Percentiles rank a stretch among this genome's conserved stretches.
Evolutionary conservation across 2,329 filamentous ascomycete genomes (phyloP).

Genomic region (Aspergillus candidus): DNA sequence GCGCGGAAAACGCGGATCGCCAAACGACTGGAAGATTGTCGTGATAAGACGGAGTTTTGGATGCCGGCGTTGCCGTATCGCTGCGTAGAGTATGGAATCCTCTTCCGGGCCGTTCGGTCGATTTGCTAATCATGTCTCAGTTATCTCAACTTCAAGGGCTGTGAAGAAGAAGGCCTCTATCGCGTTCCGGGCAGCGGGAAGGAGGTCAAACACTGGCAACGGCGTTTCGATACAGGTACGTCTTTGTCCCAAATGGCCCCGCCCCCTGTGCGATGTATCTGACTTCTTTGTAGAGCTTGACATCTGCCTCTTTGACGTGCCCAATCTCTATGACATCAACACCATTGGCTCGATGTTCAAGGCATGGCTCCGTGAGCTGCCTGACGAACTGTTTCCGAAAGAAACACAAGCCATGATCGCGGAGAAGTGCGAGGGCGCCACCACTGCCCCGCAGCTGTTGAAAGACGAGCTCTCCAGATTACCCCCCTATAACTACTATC

Average conservation of each 20-base stretch:
- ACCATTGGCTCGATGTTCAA: slow-evolving; percentile 96
- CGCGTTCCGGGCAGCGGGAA: slow-evolving; percentile 84
- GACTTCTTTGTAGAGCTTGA: slow-evolving; percentile 61
- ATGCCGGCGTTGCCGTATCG: slow-evolving; percentile 95
- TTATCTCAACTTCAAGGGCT: slow-evolving; percentile 90
- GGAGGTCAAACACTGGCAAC: slow-evolving; percentile 89
- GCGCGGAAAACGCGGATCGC: slow-evolving; percentile 87
- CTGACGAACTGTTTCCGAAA: slow-evolving; percentile 88
- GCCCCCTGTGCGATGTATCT: slow-evolving; percentile 1
- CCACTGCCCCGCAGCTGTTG: slow-evolving; percentile 74
- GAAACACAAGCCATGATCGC: slow-evolving; percentile 72
- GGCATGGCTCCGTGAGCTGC: slow-evolving; percentile 89
- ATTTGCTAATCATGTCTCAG: slow-evolving; percentile 32
- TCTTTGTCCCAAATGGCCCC: neutral
- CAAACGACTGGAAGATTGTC: slow-evolving; percentile 76
- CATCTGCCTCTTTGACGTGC: slow-evolving; percentile 81
- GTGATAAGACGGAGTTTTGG: slow-evolving; percentile 97
- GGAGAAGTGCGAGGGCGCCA: slow-evolving; percentile 70
- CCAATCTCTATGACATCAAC: slow-evolving; percentile 90
- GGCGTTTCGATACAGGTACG: slow-evolving; percentile 77
- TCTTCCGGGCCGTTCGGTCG: neutral
- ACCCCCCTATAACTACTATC: slow-evolving; percentile 96
- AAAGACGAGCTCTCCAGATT: slow-evolving; percentile 88
- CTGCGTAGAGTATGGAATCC: slow-evolving; percentile 67
- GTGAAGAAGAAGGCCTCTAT: slow-evolving; percentile 89